Evolutionary conservation across 345 rosid genomes (phyloP).

Genomic region (Gossypium turneri): DNA sequence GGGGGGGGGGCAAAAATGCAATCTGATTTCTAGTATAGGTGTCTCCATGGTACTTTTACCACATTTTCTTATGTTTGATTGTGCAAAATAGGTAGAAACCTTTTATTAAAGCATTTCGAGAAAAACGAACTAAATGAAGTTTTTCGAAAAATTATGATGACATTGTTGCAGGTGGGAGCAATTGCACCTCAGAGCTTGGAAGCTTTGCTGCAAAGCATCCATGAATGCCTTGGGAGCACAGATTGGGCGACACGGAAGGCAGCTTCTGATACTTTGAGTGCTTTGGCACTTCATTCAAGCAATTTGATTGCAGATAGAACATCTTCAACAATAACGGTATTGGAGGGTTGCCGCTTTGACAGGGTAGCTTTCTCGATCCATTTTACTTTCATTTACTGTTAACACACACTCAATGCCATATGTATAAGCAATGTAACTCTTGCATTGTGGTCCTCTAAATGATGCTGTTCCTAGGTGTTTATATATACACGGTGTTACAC

Average conservation of each 20-base stretch:
- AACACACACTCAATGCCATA: neutral
- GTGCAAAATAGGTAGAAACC: neutral
- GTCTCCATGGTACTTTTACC: no score
- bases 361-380: slow-evolving; percentile 50
- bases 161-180: slow-evolving; percentile 76
- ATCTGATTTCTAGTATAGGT: no score
- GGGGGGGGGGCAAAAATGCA: no score
- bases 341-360: slow-evolving; percentile 91
- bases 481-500: neutral
- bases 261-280: slow-evolving; percentile 77
- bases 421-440: neutral
- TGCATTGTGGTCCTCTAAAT: neutral
- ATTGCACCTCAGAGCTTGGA: slow-evolving; percentile 83
- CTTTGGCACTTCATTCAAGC: slow-evolving; percentile 80
- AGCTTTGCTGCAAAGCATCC: slow-evolving; percentile 73
- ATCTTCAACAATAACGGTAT: slow-evolving; percentile 58
- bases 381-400: neutral
- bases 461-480: neutral
- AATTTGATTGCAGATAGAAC: slow-evolving; percentile 55
- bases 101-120: neutral
- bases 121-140: neutral
- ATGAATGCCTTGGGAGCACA: slow-evolving; percentile 89
- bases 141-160: slow-evolving; percentile 5
- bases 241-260: slow-evolving; percentile 99
- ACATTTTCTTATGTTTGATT: neutral